Percentiles rank a stretch among this genome's conserved stretches.
phyloP scores from a whole-genome alignment of 495 filamentous ascomycete species.

The Tuber borchii region DNA sequence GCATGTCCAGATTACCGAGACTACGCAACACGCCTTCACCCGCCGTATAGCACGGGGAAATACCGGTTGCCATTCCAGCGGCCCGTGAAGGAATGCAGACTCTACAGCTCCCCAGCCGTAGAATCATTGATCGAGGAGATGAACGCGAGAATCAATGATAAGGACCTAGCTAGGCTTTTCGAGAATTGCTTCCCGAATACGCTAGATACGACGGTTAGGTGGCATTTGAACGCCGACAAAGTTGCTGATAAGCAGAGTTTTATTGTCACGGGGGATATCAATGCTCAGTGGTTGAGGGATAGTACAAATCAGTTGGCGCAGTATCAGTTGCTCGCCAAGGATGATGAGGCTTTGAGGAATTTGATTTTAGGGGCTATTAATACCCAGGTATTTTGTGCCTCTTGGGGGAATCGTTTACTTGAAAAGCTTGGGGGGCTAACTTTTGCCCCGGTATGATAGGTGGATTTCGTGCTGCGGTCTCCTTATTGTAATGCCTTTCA shows the following conservation, averaged over 20 bases:
- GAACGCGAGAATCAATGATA: constrained; percentile 69
- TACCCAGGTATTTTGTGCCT: constrained; percentile 56
- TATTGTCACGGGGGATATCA: constrained; percentile 97
- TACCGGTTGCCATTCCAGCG: constrained; percentile 84
- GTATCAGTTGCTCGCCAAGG: constrained; percentile 76
- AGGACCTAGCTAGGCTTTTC: constrained; percentile 86
- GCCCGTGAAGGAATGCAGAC: constrained; percentile 71
- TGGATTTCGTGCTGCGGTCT: constrained; percentile 84
- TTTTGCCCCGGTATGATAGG: constrained; percentile 30
- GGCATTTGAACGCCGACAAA: constrained; percentile 45
- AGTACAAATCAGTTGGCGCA: constrained; percentile 91
- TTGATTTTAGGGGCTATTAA: constrained; percentile 93
- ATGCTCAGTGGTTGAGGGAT: constrained; percentile 95
- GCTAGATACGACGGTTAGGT: constrained; percentile 77
- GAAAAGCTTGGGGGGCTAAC: constrained; percentile 10
- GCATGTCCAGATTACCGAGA: constrained; percentile 53
- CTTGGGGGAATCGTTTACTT: not conserved
- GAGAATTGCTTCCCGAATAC: constrained; percentile 98
- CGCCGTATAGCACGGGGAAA: constrained; percentile 70
- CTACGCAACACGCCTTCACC: constrained; percentile 50
- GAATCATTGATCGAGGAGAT: constrained; percentile 82
- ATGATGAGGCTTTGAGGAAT: constrained; percentile 65
- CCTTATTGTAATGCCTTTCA: constrained; percentile 99
- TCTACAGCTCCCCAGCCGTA: constrained; percentile 76
- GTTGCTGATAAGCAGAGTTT: constrained; percentile 64